phyloP scores from a whole-genome alignment of 2,329 filamentous ascomycete species.

The Penicillium brasilianum region DNA sequence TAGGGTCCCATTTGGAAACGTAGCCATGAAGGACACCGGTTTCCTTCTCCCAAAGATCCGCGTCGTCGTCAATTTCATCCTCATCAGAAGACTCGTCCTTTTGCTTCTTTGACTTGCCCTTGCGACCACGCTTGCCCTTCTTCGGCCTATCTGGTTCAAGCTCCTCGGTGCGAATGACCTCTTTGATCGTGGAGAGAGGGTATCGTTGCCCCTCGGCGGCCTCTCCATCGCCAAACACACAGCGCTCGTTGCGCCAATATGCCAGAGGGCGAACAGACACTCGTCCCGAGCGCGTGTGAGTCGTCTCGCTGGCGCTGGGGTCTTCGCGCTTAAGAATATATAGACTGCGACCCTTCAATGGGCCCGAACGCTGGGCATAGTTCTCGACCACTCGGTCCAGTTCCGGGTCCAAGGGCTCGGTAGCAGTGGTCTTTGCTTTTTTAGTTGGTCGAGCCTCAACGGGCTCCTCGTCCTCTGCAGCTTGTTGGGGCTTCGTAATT shows the following conservation, averaged over 20 bases:
- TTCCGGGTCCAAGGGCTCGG: constrained; percentile 41
- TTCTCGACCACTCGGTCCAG: constrained; percentile 51
- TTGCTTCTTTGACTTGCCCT: constrained; percentile 40
- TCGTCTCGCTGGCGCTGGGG: constrained; percentile 59
- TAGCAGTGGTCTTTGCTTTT: constrained; percentile 37
- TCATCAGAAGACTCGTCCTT: constrained; percentile 47
- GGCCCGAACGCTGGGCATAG: constrained; percentile 50
- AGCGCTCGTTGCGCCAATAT: constrained; percentile 84
- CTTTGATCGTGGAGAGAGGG: constrained; percentile 72
- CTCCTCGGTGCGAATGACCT: constrained; percentile 76
- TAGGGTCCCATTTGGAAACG: constrained; percentile 50
- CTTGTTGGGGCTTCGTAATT: constrained; percentile 37
- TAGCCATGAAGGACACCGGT: constrained; percentile 50
- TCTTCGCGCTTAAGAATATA: constrained; percentile 58
- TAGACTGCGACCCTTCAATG: constrained; percentile 54
- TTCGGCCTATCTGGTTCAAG: constrained; percentile 52
- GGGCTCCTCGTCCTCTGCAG: constrained; percentile 29
- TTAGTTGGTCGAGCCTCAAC: constrained; percentile 38
- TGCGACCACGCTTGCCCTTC: constrained; percentile 41
- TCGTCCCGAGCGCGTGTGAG: constrained; percentile 77
- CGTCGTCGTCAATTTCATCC: constrained; percentile 45
- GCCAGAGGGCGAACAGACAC: constrained; percentile 77
- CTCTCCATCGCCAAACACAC: constrained; percentile 70
- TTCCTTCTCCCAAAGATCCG: constrained; percentile 53
- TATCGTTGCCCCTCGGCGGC: constrained; percentile 62